A percentile compares a stretch with the other conserved stretches of the same genome.
Evolutionary conservation across 2,329 filamentous ascomycete genomes (phyloP).

Genomic region (Aspergillus fischeri): DNA sequence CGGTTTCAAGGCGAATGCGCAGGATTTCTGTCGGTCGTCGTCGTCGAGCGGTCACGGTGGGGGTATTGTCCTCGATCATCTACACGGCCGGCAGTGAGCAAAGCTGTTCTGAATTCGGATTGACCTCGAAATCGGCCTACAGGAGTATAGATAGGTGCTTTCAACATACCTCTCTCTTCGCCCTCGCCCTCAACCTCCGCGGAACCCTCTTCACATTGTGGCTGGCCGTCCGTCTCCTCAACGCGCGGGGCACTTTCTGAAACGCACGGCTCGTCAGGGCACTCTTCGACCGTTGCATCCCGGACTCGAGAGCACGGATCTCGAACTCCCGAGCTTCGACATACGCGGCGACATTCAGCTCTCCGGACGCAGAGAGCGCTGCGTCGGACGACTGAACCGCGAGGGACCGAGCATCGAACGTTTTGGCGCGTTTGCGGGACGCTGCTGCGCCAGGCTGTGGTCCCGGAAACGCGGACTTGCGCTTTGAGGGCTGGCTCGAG

Average conservation of each 20-base stretch:
- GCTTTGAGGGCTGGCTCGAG: slow-evolving; percentile 26
- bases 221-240: slow-evolving; percentile 84
- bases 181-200: slow-evolving; percentile 66
- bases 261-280: slow-evolving; percentile 69
- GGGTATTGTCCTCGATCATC: slow-evolving; percentile 89
- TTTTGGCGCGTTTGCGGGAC: slow-evolving; percentile 42
- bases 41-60: slow-evolving; percentile 61
- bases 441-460: slow-evolving; percentile 22
- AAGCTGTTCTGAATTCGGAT: neutral
- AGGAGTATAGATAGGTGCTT: neutral
- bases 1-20: slow-evolving; percentile 66
- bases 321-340: slow-evolving; percentile 83
- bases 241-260: slow-evolving; percentile 78
- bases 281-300: slow-evolving; percentile 70
- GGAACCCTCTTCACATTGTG: slow-evolving; percentile 93
- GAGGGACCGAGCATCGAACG: slow-evolving; percentile 40
- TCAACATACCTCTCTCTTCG: slow-evolving; percentile 54
- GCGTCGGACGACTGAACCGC: slow-evolving; percentile 44
- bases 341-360: slow-evolving; percentile 81
- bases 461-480: slow-evolving; percentile 24
- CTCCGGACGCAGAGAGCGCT: slow-evolving; percentile 59
- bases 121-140: neutral
- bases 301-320: slow-evolving; percentile 77
- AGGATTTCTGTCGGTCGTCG: slow-evolving; percentile 44
- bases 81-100: slow-evolving; percentile 37